Base-by-base conservation (phyloP, 176 grass and related monocot species). In the Oryza meyeriana region DNA sequence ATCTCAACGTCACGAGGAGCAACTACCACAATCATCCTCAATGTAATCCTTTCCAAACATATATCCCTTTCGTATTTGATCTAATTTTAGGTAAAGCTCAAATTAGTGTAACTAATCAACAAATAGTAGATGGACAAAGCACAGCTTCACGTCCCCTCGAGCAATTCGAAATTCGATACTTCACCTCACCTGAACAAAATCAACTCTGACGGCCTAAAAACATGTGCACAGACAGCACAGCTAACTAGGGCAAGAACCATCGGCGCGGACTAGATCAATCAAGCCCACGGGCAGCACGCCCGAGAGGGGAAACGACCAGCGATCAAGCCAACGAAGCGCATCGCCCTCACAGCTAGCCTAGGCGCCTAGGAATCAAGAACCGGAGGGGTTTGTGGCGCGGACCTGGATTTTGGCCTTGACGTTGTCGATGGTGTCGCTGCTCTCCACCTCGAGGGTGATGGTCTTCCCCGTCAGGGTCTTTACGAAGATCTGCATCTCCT, bases 401-500 rank as follows among this genome's bases (percentile, higher is more conserved):
- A 88, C 94, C 90, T 94, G 94, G 78, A 97, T 97, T 87, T 92
- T 94, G 72, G 90, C 83, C 81, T 97, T 97, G 68, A 94, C 90
- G 88, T 94, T 90, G 66, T 97, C 94, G 77, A 97, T 85, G 85
- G 94, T 94, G 88, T 97, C 88, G 94, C 94, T 97, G 81, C 83
- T 92, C 94, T 97, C 94, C 36, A 94, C 94, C 85, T 97, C 88
- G 74, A 97, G 94, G 69, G 94, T 97, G 90, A 92, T 94, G 76
- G 92, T 97, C 92, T 89, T 90, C 77, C 94, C 92, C 27, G 90
- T 94, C 67, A 94, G 87, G 58, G 94, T 92, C 90, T 91, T 94
- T 59, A 94, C 88, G 75, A 91, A 94, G 72, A 89, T 86, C 88
- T 90, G 88, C 88, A 90, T 90, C 83, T 72, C 75, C 63, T n/a